A percentile compares a stretch with the other conserved stretches of the same genome.
Conservation (phyloP, 805 yeast genomes). For the Wickerhamomyces rabaulensis region DNA sequence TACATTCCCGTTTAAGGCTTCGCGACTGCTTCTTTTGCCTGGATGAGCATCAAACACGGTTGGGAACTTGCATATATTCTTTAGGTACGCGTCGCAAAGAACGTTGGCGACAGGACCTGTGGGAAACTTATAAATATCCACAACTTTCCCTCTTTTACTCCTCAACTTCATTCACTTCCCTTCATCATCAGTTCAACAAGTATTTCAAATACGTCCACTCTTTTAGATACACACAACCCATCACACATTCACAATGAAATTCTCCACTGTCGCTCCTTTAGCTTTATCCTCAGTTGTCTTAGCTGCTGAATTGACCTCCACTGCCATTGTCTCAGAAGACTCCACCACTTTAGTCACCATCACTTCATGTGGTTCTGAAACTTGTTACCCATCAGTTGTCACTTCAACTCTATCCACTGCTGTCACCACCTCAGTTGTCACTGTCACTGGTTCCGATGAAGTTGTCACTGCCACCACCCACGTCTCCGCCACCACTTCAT, state of each 20-base stretch:
- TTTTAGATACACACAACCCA: slow-evolving; percentile 4
- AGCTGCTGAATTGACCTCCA: slow-evolving; percentile 22
- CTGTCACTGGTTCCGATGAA: slow-evolving; percentile 18
- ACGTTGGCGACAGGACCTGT: neutral
- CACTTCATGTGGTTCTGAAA: slow-evolving; percentile 22
- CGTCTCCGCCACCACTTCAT: slow-evolving; percentile 5
- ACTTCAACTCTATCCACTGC: slow-evolving; percentile 11
- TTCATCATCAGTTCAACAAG: neutral
- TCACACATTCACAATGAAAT: slow-evolving; percentile 20
- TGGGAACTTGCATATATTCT: neutral
- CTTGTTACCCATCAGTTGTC: slow-evolving; percentile 8
- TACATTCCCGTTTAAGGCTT: neutral
- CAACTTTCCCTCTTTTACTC: neutral
- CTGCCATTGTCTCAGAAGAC: slow-evolving; percentile 9
- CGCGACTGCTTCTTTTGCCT: neutral
- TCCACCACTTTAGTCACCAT: slow-evolving; percentile 21
- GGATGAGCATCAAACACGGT: neutral
- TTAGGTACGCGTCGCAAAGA: neutral
- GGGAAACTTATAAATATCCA: neutral
- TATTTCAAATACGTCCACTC: slow-evolving; percentile 19
- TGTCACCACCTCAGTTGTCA: slow-evolving; percentile 15
- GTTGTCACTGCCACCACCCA: slow-evolving; percentile 18
- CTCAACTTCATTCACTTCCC: neutral
- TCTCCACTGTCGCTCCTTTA: slow-evolving; percentile 18
- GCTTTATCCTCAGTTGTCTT: slow-evolving; percentile 20